Percentiles rank a stretch among this genome's conserved stretches.
These are phyloP conservation scores for Diaporthe sp. DNA, from an alignment of 2,329 filamentous ascomycete genomes.

Conservation along the genomic window DNA sequence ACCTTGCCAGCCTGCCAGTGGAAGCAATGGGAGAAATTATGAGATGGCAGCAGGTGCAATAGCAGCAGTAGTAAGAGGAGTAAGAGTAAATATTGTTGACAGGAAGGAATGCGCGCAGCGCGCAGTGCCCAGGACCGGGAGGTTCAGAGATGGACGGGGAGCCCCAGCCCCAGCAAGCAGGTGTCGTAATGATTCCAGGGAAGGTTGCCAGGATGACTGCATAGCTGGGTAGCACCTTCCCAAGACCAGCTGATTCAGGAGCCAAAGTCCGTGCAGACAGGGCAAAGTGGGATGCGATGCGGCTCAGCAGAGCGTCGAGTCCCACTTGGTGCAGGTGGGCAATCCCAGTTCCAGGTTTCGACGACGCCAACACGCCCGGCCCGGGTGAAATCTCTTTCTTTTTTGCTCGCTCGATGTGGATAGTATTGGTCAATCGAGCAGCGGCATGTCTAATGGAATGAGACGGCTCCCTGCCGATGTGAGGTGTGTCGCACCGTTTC, in stretches of 20 bases:
- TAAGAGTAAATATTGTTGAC: constrained; percentile 26
- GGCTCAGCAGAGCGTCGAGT: constrained; percentile 3
- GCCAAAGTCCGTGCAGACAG: constrained; percentile 28
- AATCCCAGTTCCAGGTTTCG: constrained; percentile 32
- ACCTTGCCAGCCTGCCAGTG: constrained; percentile 1
- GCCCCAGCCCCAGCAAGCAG: constrained; percentile 28
- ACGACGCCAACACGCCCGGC: neutral
- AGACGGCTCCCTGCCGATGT: constrained; percentile 1
- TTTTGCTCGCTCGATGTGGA: neutral
- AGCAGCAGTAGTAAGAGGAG: neutral
- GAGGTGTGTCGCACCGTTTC: neutral
- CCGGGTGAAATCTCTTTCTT: constrained; percentile 5
- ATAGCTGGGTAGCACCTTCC: constrained; percentile 9
- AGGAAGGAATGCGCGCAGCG: constrained; percentile 30
- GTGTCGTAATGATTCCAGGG: constrained; percentile 19
- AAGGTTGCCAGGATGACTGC: constrained; percentile 30
- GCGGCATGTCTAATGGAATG: neutral
- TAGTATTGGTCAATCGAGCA: constrained; percentile 18
- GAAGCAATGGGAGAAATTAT: neutral
- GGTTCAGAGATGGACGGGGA: constrained; percentile 14
- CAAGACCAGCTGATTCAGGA: constrained; percentile 19
- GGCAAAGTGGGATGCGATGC: constrained; percentile 18
- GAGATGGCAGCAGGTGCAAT: neutral
- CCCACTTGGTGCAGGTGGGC: constrained; percentile 3
- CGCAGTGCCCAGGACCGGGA: constrained; percentile 22